Evolutionary conservation across 768 basidiomycete species (phyloP).

Genomic region (Suillus clintonianus): DNA sequence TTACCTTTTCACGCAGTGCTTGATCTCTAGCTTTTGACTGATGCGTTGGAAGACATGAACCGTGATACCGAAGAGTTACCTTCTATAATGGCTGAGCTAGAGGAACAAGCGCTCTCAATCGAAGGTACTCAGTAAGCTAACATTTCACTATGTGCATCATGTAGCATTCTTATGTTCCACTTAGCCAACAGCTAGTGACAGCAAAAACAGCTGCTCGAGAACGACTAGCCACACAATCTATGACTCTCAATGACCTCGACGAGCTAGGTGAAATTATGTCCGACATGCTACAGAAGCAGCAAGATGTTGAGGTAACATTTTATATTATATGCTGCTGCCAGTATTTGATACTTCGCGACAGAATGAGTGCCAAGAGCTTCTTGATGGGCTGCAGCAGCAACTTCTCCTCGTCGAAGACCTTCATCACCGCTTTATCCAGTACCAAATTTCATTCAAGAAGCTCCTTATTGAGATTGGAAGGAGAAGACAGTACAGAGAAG

Average conservation of each 20-base stretch:
- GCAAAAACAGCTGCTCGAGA: conserved; percentile 45
- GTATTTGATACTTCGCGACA: conserved; percentile 21
- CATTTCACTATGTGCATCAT: conserved; percentile 5
- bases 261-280: conserved; percentile 79
- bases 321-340: neutral
- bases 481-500: conserved; percentile 65
- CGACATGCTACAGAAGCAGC: conserved; percentile 72
- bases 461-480: conserved; percentile 74
- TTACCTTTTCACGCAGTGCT: neutral
- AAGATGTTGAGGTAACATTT: conserved; percentile 60
- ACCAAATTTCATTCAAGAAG: conserved; percentile 73
- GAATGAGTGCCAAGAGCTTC: conserved; percentile 53
- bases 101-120: conserved; percentile 56
- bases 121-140: conserved; percentile 52
- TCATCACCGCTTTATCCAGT: conserved; percentile 65
- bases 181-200: conserved; percentile 52
- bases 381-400: conserved; percentile 60
- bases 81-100: conserved; percentile 70
- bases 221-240: conserved; percentile 50
- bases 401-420: conserved; percentile 64
- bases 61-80: conserved; percentile 80
- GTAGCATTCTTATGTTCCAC: conserved; percentile 1
- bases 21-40: neutral
- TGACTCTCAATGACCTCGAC: conserved; percentile 65
- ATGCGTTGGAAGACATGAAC: conserved; percentile 62